These are phyloP conservation scores for Pichia paraexigua DNA, from an alignment of 805 yeast genomes.

Conservation along the genomic window DNA sequence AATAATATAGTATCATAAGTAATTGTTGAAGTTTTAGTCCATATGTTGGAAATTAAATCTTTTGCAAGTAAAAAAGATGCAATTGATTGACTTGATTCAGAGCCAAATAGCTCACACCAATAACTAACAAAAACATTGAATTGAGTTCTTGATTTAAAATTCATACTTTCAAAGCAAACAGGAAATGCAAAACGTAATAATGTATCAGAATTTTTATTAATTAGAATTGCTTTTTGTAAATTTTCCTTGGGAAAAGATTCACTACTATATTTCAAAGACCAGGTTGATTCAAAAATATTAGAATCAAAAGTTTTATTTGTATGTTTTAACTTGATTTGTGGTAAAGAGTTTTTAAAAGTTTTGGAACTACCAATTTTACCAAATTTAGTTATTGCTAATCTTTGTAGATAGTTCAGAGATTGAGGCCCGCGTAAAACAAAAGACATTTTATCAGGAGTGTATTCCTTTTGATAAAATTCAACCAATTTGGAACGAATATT, in stretches of 20 bases:
- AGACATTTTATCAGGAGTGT: conserved; percentile 41
- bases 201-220: conserved; percentile 29
- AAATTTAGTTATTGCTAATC: conserved; percentile 40
- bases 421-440: conserved; percentile 61
- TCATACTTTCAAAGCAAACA: conserved; percentile 3
- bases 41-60: conserved; percentile 31
- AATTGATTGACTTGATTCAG: conserved; percentile 48
- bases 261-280: conserved; percentile 20
- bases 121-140: conserved; percentile 28
- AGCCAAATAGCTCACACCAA: conserved; percentile 58
- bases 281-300: conserved; percentile 8
- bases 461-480: conserved; percentile 35
- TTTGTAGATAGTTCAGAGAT: conserved; percentile 49
- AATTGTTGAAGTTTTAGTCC: conserved; percentile 29
- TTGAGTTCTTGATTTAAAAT: conserved; percentile 16
- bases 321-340: not conserved
- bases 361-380: conserved; percentile 22
- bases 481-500: conserved; percentile 31
- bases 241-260: conserved; percentile 18
- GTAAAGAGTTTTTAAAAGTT: not conserved
- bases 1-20: conserved; percentile 23
- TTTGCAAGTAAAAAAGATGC: conserved; percentile 31
- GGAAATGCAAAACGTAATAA: conserved; percentile 39
- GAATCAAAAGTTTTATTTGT: not conserved
- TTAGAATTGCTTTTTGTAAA: conserved; percentile 28